Evolutionary conservation across 2,329 filamentous ascomycete species (phyloP), one percentile per base, ranked within the genome.

Genomic region (Cadophora malorum): DNA sequence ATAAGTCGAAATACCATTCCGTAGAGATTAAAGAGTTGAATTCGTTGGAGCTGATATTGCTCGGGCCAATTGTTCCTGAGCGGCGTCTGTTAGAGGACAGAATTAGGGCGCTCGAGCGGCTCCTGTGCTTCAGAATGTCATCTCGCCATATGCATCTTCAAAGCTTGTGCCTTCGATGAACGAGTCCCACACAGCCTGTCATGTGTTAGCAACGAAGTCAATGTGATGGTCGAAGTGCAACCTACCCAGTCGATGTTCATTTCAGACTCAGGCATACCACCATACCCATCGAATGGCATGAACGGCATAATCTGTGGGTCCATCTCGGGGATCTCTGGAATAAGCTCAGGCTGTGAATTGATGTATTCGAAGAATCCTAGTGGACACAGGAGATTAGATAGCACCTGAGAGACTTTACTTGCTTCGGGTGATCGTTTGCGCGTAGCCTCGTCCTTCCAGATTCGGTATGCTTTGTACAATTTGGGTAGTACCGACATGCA

Each of bases 1-100:
- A 82, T 19, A 82, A 85, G 69, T 76, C 85, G 55, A 80, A 81
- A 71, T 74, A 75, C 1, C 73, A 74, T 41, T 77, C 76, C n/a
- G 72, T 75, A 16, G 76, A 80, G 65, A 74, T 83, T 25, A 21
- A 61, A 21, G 14, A 65, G 3, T 49, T 10, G 21, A 59, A 23
- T 14, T 12, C 41, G 9, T 31, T 60, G 53, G 53, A 49, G 19
- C 33, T 67, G 31, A 25, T 33, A 14, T 35, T 41, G 23, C 28
- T 58, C 19, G 16, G 38, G 12, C 50, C 61, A 41, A 55, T 33
- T 35, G 3, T 53, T 14, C 55, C 28, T 28, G 23, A 23, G 33
- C 6, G 25, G n/a, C 12, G 3, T 49, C 45, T 21, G n/a, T 21
- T 19, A 19, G 8, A 9, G n/a, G n/a, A 8, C 2, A 21, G 45